Conservation (phyloP, 2,329 filamentous ascomycete species). For the Fulvia fulva region DNA sequence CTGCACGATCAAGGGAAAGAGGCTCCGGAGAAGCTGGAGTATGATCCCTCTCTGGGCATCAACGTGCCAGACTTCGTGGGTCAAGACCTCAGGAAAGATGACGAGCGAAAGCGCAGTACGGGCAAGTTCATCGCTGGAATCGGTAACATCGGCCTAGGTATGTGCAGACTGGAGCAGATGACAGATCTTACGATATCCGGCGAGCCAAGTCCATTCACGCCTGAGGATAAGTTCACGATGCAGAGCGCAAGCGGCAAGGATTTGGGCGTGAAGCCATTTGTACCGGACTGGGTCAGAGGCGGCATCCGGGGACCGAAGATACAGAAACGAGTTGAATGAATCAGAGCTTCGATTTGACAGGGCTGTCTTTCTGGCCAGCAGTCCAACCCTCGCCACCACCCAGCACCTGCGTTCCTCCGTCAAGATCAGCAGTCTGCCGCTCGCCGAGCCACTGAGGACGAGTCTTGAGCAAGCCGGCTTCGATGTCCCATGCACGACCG, state of each 20-base stretch:
- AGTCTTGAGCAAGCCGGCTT: slow-evolving; percentile 39
- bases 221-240: slow-evolving; percentile 51
- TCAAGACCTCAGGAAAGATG: slow-evolving; percentile 51
- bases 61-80: slow-evolving; percentile 9
- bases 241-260: slow-evolving; percentile 18
- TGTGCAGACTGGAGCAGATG: slow-evolving; percentile 89
- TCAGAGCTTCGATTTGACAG: neutral
- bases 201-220: slow-evolving; percentile 57
- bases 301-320: slow-evolving; percentile 40
- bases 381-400: slow-evolving; percentile 23
- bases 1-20: slow-evolving; percentile 56
- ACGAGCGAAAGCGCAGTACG: slow-evolving; percentile 60
- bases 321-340: slow-evolving; percentile 35
- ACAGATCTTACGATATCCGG: slow-evolving; percentile 71
- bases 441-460: slow-evolving; percentile 45
- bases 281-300: slow-evolving; percentile 68
- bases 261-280: slow-evolving; percentile 56
- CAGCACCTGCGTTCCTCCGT: slow-evolving; percentile 36
- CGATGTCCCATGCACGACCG: slow-evolving; percentile 43
- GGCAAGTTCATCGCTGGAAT: slow-evolving; percentile 77
- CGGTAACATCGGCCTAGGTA: slow-evolving; percentile 79
- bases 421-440: slow-evolving; percentile 34
- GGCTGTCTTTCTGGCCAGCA: slow-evolving; percentile 5
- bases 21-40: slow-evolving; percentile 44
- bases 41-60: slow-evolving; percentile 35